A percentile compares a stretch with the other conserved stretches of the same genome.
Evolutionary conservation across 2,329 filamentous ascomycete species (phyloP).

Genomic region (Passalora sequoiae): DNA sequence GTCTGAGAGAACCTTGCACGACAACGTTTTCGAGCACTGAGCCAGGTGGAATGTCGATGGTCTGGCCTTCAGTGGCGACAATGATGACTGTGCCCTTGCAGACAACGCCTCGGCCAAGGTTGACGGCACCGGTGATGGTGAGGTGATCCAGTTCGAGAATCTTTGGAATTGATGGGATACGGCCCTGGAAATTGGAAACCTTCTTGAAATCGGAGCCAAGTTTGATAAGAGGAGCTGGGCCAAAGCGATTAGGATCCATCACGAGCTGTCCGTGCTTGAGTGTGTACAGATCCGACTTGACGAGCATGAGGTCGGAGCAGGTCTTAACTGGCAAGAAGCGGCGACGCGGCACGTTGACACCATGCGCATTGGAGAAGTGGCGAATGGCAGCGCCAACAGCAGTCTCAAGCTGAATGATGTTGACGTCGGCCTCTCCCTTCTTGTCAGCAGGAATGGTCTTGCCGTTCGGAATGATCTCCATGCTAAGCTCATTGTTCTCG

Average conservation of each 20-base stretch:
- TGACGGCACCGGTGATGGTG: constrained; percentile 95
- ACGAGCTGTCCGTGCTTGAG: constrained; percentile 97
- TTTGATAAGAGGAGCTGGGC: constrained; percentile 96
- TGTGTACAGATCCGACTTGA: constrained; percentile 99
- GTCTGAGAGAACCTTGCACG: constrained; percentile 87
- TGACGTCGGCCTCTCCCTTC: constrained; percentile 98
- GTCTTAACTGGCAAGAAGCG: constrained; percentile 99
- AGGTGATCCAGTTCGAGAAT: constrained; percentile 90
- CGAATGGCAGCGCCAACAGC: constrained; percentile 97
- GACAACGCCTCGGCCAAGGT: constrained; percentile 89
- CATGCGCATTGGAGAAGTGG: constrained; percentile 97
- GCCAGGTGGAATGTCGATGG: constrained; percentile 94
- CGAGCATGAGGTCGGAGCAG: constrained; percentile 97
- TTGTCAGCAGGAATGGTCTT: constrained; percentile 98
- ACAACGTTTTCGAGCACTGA: constrained; percentile 98
- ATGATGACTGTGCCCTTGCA: constrained; percentile 99
- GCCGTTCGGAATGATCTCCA: constrained; percentile 99
- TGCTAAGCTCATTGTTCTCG: constrained; percentile 95
- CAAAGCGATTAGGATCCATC: constrained; percentile 94
- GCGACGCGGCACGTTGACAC: constrained; percentile 95
- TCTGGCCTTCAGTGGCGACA: constrained; percentile 93
- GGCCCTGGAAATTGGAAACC: constrained; percentile 92
- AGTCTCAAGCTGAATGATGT: constrained; percentile 96
- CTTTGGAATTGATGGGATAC: constrained; percentile 81
- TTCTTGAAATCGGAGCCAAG: constrained; percentile 99